Conservation (phyloP, 1,284 basidiomycete species). For the Coniferiporia sulphurascens region DNA sequence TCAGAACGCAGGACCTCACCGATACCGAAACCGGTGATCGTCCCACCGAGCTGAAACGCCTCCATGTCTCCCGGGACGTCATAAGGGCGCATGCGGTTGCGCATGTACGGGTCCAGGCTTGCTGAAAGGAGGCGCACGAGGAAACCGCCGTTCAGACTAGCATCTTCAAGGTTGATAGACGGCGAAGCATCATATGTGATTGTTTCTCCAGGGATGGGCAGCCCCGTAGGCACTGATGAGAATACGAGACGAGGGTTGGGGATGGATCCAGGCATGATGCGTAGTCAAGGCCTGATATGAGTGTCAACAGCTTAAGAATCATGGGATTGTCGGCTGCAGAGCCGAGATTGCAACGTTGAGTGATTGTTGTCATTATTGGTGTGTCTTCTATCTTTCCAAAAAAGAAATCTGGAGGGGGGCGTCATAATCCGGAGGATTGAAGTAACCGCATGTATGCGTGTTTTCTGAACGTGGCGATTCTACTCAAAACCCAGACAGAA, state of each 20-base stretch:
- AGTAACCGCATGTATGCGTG: too few relatives aligned
- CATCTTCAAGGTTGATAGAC: slow-evolving; percentile 46
- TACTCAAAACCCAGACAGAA: too few relatives aligned
- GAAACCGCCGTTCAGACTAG: slow-evolving; percentile 46
- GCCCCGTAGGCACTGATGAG: slow-evolving; percentile 31
- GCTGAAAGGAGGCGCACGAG: slow-evolving; percentile 44
- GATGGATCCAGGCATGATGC: slow-evolving; percentile 23
- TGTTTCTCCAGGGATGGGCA: slow-evolving; percentile 43
- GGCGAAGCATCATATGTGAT: slow-evolving; percentile 42
- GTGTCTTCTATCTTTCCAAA: too few relatives aligned
- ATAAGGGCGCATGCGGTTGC: slow-evolving; percentile 29
- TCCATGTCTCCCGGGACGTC: neutral
- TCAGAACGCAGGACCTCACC: slow-evolving; percentile 44
- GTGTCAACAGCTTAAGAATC: neutral
- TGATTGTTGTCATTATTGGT: too few relatives aligned
- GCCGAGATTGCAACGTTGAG: too few relatives aligned
- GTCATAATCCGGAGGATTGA: too few relatives aligned
- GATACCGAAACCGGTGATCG: slow-evolving; percentile 23
- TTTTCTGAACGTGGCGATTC: too few relatives aligned
- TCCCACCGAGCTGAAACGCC: neutral
- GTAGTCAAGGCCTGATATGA: neutral
- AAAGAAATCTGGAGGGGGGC: too few relatives aligned
- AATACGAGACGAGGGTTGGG: slow-evolving; percentile 35
- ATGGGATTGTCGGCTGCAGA: too few relatives aligned
- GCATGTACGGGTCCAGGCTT: slow-evolving; percentile 47